phyloP scores from a whole-genome alignment of 139 green algal genomes.

The Coccomyxa sp. region DNA sequence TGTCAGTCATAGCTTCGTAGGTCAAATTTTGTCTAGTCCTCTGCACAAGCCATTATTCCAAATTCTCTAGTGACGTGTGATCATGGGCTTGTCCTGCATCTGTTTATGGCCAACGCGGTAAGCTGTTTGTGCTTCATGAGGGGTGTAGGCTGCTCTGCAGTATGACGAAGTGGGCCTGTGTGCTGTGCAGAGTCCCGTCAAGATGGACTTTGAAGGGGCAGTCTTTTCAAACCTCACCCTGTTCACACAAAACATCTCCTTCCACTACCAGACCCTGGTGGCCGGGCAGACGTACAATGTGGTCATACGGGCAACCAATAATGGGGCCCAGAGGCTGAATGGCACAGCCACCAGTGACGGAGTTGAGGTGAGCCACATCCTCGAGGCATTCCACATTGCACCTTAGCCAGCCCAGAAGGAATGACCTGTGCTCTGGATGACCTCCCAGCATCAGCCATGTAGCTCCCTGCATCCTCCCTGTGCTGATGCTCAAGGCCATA shows the following conservation, averaged over 20 bases:
- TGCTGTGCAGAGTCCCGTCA: too few species aligned
- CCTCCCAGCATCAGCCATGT: not conserved
- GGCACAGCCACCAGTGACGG: constrained; percentile 22
- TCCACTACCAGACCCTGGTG: constrained; percentile 13
- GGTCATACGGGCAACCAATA: constrained; percentile 45
- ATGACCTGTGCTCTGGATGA: not conserved
- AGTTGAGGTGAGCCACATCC: constrained; percentile 17
- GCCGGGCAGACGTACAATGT: constrained; percentile 46
- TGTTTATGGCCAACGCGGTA: not conserved
- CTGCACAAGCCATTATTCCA: not conserved
- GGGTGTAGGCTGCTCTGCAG: too few species aligned
- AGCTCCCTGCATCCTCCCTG: not conserved
- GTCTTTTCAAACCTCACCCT: constrained; percentile 6
- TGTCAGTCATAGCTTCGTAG: too few species aligned
- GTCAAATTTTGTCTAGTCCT: not conserved
- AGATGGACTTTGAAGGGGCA: constrained; percentile 1
- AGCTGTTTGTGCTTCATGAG: not conserved
- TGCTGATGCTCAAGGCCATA: not conserved
- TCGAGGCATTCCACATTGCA: not conserved
- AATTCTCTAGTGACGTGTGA: not conserved
- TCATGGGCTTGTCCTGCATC: not conserved
- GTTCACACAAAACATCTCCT: constrained; percentile 13
- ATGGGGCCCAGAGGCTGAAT: constrained; percentile 18
- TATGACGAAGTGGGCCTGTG: too few species aligned
- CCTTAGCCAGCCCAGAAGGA: not conserved